Percentiles rank a stretch among this genome's conserved stretches.
Evolutionary conservation across 2,329 filamentous ascomycete genomes (phyloP).

Genomic region (Colletotrichum liriopes): DNA sequence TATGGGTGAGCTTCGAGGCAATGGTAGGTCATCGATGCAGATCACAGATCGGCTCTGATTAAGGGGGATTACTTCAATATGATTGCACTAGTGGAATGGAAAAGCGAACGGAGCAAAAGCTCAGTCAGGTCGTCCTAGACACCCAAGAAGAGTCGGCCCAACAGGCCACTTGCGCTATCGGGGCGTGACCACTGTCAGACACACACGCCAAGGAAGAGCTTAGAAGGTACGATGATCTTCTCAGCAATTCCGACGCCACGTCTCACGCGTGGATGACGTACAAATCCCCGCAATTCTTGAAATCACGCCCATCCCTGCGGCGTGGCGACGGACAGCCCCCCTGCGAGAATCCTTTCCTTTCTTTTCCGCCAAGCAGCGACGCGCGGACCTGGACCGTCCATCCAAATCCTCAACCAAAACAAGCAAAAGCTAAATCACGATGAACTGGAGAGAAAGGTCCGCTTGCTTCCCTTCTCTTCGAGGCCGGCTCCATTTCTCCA

Average conservation of each 20-base stretch:
- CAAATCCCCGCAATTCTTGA: slow-evolving; percentile 27
- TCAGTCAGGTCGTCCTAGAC: background rate
- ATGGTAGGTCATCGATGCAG: background rate
- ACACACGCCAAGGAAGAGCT: background rate
- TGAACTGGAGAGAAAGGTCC: slow-evolving; percentile 31
- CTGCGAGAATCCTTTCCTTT: slow-evolving; percentile 3
- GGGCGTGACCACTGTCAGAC: background rate
- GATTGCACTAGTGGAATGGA: background rate
- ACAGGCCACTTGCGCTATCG: background rate
- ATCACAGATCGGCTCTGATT: slow-evolving; percentile 9
- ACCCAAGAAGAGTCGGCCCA: background rate
- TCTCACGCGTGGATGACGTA: slow-evolving; percentile 33
- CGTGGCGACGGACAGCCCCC: slow-evolving; percentile 11
- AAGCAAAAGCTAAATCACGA: background rate
- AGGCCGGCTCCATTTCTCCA: background rate
- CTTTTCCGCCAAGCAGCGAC: slow-evolving; percentile 20
- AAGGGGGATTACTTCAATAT: slow-evolving; percentile 26
- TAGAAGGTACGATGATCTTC: slow-evolving; percentile 16
- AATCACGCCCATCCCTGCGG: slow-evolving; percentile 11
- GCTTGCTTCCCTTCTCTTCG: slow-evolving; percentile 9
- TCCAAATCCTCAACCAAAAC: background rate
- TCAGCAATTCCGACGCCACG: slow-evolving; percentile 15
- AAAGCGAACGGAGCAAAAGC: slow-evolving; percentile 1
- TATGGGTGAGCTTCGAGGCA: background rate
- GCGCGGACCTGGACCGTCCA: slow-evolving; percentile 29